These are phyloP conservation scores for Cryptosporidium bovis DNA, from an alignment of 169 alveolate genomes.

Conservation along the genomic window DNA sequence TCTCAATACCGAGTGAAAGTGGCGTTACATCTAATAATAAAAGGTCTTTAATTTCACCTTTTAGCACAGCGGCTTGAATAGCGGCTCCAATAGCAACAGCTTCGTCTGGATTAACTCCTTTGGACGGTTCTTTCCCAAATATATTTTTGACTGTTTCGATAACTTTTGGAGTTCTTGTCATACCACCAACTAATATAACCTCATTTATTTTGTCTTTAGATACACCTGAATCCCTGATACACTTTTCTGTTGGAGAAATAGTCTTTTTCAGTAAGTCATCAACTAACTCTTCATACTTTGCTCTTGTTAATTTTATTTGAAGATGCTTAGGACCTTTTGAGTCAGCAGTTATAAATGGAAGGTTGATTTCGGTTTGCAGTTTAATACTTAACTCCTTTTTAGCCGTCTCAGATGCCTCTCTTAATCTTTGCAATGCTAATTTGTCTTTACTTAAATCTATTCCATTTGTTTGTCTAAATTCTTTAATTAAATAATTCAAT, in stretches of 20 bases:
- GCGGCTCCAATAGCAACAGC: constrained; percentile 99
- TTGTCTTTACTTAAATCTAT: constrained; percentile 95
- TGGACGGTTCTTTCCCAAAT: constrained; percentile 94
- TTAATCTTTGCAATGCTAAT: constrained; percentile 95
- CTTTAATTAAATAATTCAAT: constrained; percentile 92
- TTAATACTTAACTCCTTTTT: constrained; percentile 95
- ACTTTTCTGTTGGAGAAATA: constrained; percentile 94
- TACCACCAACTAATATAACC: constrained; percentile 98
- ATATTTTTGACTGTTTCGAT: constrained; percentile 92
- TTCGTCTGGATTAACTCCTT: constrained; percentile 99
- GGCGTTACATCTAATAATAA: constrained; percentile 96
- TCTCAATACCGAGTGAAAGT: constrained; percentile 95
- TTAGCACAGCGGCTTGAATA: constrained; percentile 97
- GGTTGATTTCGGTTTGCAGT: constrained; percentile 94
- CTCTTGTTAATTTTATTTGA: constrained; percentile 94
- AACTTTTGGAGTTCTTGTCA: constrained; percentile 99
- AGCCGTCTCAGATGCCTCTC: constrained; percentile 99
- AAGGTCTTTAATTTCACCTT: constrained; percentile 97
- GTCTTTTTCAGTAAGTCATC: constrained; percentile 91
- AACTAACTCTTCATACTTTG: constrained; percentile 91
- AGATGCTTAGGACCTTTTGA: constrained; percentile 97
- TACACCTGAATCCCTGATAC: constrained; percentile 95
- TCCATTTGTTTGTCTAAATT: constrained; percentile 94
- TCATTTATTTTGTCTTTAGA: constrained; percentile 92
- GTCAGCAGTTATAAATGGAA: constrained; percentile 99